Evolutionary conservation across 2,329 filamentous ascomycete species (phyloP), one percentile per base, ranked within the genome.

Genomic region (Botrytis galanthina): DNA sequence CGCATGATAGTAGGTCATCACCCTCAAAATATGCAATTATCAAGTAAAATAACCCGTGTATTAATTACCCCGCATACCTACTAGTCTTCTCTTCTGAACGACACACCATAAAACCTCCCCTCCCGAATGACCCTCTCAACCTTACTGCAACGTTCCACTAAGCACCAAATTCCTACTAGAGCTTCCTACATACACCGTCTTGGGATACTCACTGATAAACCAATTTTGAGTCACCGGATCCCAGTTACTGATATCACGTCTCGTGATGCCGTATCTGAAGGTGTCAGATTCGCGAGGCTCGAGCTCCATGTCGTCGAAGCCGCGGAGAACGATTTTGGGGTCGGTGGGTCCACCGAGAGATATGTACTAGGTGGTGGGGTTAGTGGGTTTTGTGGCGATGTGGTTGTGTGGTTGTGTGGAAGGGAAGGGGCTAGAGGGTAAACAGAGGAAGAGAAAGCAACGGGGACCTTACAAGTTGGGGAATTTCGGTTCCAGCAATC

Each of bases 161-260:
- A 79, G 60, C 7, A 67, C 68, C 64, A 81, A 64, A 62, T 77
- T 77, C 54, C 79, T 77, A 46, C 72, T 73, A 32, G 78, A 80
- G 20, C 78, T 79, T 1, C 80, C 80, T 0, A 81, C 78, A 75
- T 76, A 78, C 22, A 80, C 79, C 32, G 74, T 80, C 78, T 81
- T 81, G 0, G 77, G 78, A 67, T 76, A 79, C 7, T 29, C 12
- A 42, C 73, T 79, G n/a, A 81, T 61, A 69, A 94, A 87, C 95
- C 95, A 98, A 85, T 98, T 91, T 86, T 98, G 95, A 22, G 84
- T 82, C 2, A 79, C 86, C 0, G 88, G 84, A 77, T 97, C 93
- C 95, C 95, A 98, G 84, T 94, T 96, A 80, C 91, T 94, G 73
- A 98, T 79, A 81, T 98, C 95, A 70, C 94, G 89, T 54, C 95